Base-by-base conservation (phyloP, 768 basidiomycete genomes). In the Termitomyces titanicus region DNA sequence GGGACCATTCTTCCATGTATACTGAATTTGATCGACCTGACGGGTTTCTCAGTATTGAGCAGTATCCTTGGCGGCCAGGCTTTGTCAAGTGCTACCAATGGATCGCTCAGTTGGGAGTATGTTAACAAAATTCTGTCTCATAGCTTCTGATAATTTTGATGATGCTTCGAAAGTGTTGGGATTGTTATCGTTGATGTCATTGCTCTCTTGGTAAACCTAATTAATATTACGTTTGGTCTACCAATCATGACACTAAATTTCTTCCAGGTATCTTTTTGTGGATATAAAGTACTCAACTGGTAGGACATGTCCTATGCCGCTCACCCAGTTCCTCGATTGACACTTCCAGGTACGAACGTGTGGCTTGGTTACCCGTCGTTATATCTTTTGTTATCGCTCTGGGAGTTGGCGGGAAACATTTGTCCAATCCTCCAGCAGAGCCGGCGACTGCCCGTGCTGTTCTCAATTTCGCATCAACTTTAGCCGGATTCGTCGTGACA, bases 301-400 rank as follows among this genome's bases (percentile, higher is more conserved):
- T 78, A 29, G 39, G 27, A 25, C 15, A 46, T 12, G 29, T 33
- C 20, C 2, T 13, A n/a, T 34, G 10, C 38, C n/a, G 2, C 12
- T 10, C 6, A 15, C 20, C 13, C 15, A 47, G 29, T 9, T 20
- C 12, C 37, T 40, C 15, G 13, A 24, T 22, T 29, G 6, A 38
- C 22, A 22, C 17, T n/a, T 13, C 3, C 40, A 79, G 77, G 75
- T 93, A 89, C 62, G 91, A 92, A 61, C 79, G 83, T 10, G 56
- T 88, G 2, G 74, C 86, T 1, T 92, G 91, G 90, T 75, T 92
- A 17, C 92, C 92, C 0, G 80, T 90, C 17, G 63, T 90, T n/a
- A 70, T 93, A 50, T 80, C 84, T 9, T 92, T 86, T 66, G 60
- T 91, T 31, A 79, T 93, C 50, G 83, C 82, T 9, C 70, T 88